phyloP scores from a whole-genome alignment of 495 filamentous ascomycete genomes.

The Entonaema liquescens region DNA sequence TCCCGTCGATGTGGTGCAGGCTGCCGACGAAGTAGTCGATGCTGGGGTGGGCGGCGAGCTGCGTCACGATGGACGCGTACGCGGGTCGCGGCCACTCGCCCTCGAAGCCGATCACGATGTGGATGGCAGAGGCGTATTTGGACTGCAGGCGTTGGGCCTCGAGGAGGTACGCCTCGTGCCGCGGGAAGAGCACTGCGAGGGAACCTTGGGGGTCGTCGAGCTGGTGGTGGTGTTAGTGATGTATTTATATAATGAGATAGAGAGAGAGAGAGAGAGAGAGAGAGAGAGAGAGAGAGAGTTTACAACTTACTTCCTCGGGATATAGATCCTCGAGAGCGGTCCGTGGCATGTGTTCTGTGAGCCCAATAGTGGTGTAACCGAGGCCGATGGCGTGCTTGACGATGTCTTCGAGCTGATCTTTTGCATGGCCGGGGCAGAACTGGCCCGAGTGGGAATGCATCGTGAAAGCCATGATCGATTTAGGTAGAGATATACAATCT shows the following conservation, averaged over 20 bases:
- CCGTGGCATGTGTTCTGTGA: conserved; percentile 98
- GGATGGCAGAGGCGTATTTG: conserved; percentile 74
- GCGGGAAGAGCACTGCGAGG: conserved; percentile 55
- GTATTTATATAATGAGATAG: not conserved
- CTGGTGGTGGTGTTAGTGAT: conserved; percentile 39
- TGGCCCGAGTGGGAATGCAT: conserved; percentile 98
- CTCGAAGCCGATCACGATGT: conserved; percentile 90
- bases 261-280: too few relatives aligned
- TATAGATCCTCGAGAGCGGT: conserved; percentile 77
- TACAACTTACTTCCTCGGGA: conserved; percentile 84
- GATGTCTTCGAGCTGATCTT: conserved; percentile 83
- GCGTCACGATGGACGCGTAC: conserved; percentile 65
- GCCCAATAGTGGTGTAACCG: conserved; percentile 80
- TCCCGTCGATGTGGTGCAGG: conserved; percentile 83
- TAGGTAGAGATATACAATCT: not conserved
- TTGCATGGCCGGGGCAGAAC: conserved; percentile 91
- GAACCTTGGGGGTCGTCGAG: conserved; percentile 49
- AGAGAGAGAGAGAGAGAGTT: too few relatives aligned
- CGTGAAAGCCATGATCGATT: conserved; percentile 86
- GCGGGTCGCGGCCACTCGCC: conserved; percentile 84
- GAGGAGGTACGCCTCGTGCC: conserved; percentile 73
- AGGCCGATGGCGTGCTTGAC: conserved; percentile 78
- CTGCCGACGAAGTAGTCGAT: conserved; percentile 92
- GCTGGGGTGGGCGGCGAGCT: conserved; percentile 65
- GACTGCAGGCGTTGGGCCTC: conserved; percentile 76